Evolutionary conservation across 2,329 filamentous ascomycete genomes (phyloP).

Genomic region (Diaporthe sp.): DNA sequence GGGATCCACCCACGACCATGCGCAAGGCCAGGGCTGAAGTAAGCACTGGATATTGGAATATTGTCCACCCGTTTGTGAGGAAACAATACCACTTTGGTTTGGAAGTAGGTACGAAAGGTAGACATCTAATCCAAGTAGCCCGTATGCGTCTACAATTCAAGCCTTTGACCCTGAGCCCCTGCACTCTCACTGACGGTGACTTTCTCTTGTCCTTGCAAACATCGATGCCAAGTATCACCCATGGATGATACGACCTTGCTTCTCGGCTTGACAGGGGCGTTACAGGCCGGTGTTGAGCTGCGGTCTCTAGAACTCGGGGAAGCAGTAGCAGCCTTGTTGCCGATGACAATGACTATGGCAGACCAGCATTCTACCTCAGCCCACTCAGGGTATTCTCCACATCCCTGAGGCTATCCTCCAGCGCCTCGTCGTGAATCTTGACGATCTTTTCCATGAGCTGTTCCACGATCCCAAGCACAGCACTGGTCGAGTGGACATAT

Average conservation of each 20-base stretch:
- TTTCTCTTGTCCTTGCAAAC: not conserved
- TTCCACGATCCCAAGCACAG: constrained; percentile 61
- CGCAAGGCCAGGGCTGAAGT: not conserved
- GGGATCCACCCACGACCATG: not conserved
- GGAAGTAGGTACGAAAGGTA: not conserved
- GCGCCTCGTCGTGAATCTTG: constrained; percentile 40
- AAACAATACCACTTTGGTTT: not conserved
- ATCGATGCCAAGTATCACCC: not conserved
- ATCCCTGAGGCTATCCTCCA: constrained; percentile 61
- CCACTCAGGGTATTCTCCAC: constrained; percentile 46
- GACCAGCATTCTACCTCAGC: constrained; percentile 36
- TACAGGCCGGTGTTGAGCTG: too few species aligned
- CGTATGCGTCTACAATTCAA: not conserved
- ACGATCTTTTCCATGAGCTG: constrained; percentile 52
- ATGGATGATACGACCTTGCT: not conserved
- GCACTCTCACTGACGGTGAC: too few species aligned
- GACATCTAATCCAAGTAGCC: not conserved
- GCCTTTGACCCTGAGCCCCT: not conserved
- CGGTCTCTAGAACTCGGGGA: not conserved
- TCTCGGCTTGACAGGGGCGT: not conserved
- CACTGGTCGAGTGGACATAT: constrained; percentile 64
- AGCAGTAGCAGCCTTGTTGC: not conserved
- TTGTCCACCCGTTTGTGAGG: not conserved
- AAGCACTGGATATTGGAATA: not conserved
- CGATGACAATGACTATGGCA: too few species aligned